These are phyloP conservation scores for Punica granatum DNA, from an alignment of 345 rosid genomes.

Conservation along the genomic window DNA sequence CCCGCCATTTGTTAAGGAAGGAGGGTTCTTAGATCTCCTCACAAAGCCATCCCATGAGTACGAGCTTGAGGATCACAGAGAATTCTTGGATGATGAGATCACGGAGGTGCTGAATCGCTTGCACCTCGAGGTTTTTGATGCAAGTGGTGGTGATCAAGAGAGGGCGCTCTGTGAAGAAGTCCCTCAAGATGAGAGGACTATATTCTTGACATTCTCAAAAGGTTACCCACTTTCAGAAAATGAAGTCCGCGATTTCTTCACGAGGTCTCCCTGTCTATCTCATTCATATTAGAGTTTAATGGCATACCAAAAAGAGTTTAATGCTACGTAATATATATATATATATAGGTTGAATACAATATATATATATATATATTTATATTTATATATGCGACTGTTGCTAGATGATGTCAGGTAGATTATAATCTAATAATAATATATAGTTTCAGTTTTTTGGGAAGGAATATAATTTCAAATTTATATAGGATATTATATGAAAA, in stretches of 20 bases:
- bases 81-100: constrained; percentile 10
- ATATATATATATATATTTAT: neutral
- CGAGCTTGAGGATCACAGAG: neutral
- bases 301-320: too few species aligned
- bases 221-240: constrained; percentile 54
- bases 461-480: too few species aligned
- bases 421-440: neutral
- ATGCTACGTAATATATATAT: too few species aligned
- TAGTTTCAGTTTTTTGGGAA: too few species aligned
- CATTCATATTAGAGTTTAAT: neutral
- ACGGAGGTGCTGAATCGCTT: constrained; percentile 6
- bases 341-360: neutral
- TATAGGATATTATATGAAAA: too few species aligned
- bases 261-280: constrained; percentile 22
- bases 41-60: neutral
- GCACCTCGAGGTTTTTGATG: neutral
- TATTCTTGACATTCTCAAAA: constrained; percentile 71
- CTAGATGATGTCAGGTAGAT: neutral
- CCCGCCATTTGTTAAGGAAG: neutral
- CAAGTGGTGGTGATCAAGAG: neutral
- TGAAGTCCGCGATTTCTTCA: constrained; percentile 49
- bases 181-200: constrained; percentile 37
- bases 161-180: constrained; percentile 4
- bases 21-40: constrained; percentile 13
- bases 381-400: neutral